These are phyloP conservation scores for Trebouxia sp. DNA, from an alignment of 139 green algal species.

Conservation along the genomic window DNA sequence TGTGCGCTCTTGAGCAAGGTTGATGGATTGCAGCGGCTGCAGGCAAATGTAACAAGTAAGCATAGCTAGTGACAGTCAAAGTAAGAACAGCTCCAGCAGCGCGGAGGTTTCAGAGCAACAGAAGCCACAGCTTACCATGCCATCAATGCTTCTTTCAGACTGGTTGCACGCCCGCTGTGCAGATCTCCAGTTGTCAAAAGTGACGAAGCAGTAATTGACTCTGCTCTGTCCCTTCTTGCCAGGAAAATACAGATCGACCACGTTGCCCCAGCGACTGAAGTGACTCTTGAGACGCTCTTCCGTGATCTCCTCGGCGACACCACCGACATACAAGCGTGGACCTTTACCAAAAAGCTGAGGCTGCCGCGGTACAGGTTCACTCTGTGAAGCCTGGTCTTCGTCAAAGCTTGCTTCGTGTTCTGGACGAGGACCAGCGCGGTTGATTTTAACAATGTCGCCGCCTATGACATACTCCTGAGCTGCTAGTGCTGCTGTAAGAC, in stretches of 20 bases:
- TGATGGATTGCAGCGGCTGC: conserved; percentile 36
- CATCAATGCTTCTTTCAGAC: conserved; percentile 32
- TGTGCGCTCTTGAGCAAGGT: conserved; percentile 30
- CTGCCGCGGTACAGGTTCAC: background rate
- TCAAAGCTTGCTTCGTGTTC: background rate
- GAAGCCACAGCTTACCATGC: conserved; percentile 16
- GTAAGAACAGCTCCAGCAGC: background rate
- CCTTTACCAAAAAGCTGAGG: conserved; percentile 21
- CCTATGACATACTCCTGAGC: conserved; percentile 32
- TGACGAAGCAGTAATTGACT: conserved; percentile 45
- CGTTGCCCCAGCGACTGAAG: conserved; percentile 39
- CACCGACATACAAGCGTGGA: conserved; percentile 35
- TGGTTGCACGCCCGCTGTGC: conserved; percentile 34
- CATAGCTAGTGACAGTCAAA: background rate
- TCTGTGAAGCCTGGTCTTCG: background rate
- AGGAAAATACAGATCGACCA: conserved; percentile 39
- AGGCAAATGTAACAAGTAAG: background rate
- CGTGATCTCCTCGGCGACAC: conserved; percentile 15
- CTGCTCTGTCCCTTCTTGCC: conserved; percentile 33
- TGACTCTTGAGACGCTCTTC: conserved; percentile 13
- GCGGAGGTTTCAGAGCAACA: too few relatives aligned
- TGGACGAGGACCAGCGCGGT: conserved; percentile 30
- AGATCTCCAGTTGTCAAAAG: conserved; percentile 36
- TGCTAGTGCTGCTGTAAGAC: background rate
- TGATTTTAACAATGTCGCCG: conserved; percentile 32